Base-by-base conservation (phyloP, 2,329 filamentous ascomycete genomes). In the Calonectria crousiana region DNA sequence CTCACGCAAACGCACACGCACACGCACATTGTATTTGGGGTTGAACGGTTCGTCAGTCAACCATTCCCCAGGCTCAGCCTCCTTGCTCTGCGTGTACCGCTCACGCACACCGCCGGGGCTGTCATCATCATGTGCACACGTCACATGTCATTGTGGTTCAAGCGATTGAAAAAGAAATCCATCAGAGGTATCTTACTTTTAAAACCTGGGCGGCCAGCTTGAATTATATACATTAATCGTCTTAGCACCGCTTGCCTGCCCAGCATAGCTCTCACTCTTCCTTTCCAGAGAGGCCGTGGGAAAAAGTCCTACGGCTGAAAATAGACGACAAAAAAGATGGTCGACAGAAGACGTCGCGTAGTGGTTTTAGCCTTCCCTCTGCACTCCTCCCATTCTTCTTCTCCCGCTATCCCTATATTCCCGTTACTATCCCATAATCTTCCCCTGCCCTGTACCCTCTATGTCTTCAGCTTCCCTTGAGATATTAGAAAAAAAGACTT, bases 291-390 rank as follows among this genome's bases (percentile, higher is more conserved):
- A 78, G 74, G 75, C 76, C 69, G 49, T 77, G 28, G 69, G 52
- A 62, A 67, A 74, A 71, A 51, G 23, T 30, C 71, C 30, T 72
- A 58, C 64, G 44, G 49, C 44, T 75, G 74, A 49, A 80, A 74
- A 41, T 76, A 67, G 74, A 78, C 71, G 71, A 67, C 78, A 77
- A 78, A 79, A 44, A 71, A 71, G 78, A 79, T 60, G 77, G 79
- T 53, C 72, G 68, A 67, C 44, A 28, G 28, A 71, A 75, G 76
- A 77, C 72, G 73, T 79, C 75, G 70, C 72, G 71, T 62, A 38
- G 69, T 72, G 36, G 18, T 72, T 74, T 60, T 72, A 64, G 72
- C 74, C 72, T 58, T 75, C 56, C 73, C 64, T 23, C 38, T 58
- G 44, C 67, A 65, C 51, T 69, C 32, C 56, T 49, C 64, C 76